Evolutionary conservation across 306 rosid species (phyloP), one percentile per base, ranked within the genome.

Genomic region (Gastrolobium villosum): DNA sequence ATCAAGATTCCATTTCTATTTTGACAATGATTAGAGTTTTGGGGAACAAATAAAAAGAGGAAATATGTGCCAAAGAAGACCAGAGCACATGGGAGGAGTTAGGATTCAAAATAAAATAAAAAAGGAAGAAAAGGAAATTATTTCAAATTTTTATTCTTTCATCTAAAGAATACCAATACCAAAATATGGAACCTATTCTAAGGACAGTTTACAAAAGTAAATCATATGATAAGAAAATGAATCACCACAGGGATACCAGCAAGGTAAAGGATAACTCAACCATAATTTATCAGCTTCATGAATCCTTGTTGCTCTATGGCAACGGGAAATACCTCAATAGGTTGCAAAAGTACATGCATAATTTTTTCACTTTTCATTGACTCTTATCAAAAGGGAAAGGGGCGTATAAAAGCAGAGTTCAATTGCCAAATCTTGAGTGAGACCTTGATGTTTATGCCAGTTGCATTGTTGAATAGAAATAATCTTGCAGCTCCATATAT

Each of bases 401-500:
- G 88, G 30, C 61, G 86, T 69, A 93, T 80, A 75, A 84, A 86
- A 5, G 97, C 96, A 70, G 94, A 86, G 67, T 82, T 86, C 40
- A 93, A 85, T 60, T 82, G 78, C 96, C 96, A 93, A 48, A 90
- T 83, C 57, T 81, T 90, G 36, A 90, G 71, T 10, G 82, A 79
- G 52, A 79, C 94, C 67, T 86, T 93, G 3, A 87, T 85, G 44
- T 79, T 89, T 14, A 83, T 64, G 10, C 57, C 62, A 48, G 94
- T 90, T 41, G 94, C 94, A 71, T 93, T 93, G 90, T 93, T 90
- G 85, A 93, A 93, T 72, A 93, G 40, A 73, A 93, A 93, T 4
- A 93, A 72, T 65, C 84, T 85, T 1, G 94, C 89, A 41, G 86
- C 88, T 46, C 94, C 94, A 80, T 93, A 90, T 30, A 93, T 93